These are phyloP conservation scores for Fusarium nisikadoi DNA, from an alignment of 2,329 filamentous ascomycete genomes.

Conservation along the genomic window DNA sequence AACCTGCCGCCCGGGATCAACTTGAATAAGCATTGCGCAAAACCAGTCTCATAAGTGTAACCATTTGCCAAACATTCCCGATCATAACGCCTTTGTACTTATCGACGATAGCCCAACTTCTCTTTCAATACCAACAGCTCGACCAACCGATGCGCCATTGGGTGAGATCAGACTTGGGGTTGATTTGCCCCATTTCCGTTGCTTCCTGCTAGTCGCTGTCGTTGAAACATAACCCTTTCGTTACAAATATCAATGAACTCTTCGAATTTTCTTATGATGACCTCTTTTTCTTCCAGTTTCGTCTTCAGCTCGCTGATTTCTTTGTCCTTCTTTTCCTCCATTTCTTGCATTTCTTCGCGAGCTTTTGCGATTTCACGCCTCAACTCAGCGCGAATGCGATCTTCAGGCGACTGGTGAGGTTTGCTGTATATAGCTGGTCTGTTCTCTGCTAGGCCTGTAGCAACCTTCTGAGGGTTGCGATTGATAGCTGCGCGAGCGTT, in stretches of 20 bases:
- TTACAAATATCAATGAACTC: slow-evolving; percentile 78
- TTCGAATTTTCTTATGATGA: slow-evolving; percentile 71
- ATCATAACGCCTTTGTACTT: slow-evolving; percentile 37
- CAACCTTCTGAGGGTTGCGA: slow-evolving; percentile 71
- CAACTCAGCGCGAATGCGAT: slow-evolving; percentile 71
- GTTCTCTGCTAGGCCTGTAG: slow-evolving; percentile 68
- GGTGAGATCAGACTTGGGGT: slow-evolving; percentile 33
- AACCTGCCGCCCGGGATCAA: slow-evolving; percentile 36
- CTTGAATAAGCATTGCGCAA: slow-evolving; percentile 21
- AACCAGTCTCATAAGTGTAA: slow-evolving; percentile 24
- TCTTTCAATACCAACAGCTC: slow-evolving; percentile 28
- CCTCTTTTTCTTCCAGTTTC: slow-evolving; percentile 71
- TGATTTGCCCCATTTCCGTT: slow-evolving; percentile 43
- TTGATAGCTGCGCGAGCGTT: slow-evolving; percentile 75
- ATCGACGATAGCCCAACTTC: slow-evolving; percentile 16
- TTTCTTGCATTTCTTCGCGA: slow-evolving; percentile 65
- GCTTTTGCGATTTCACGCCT: slow-evolving; percentile 69
- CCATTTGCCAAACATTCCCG: slow-evolving; percentile 12
- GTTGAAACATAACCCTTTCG: slow-evolving; percentile 71
- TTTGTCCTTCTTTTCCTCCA: slow-evolving; percentile 66
- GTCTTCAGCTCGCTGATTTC: slow-evolving; percentile 68
- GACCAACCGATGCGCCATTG: slow-evolving; percentile 30
- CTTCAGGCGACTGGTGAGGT: slow-evolving; percentile 70
- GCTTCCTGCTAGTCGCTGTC: slow-evolving; percentile 60
- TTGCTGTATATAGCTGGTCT: slow-evolving; percentile 74